Evolutionary conservation across 1,139 yeast species (phyloP).

Genomic region (Geotrichum carabidarum): DNA sequence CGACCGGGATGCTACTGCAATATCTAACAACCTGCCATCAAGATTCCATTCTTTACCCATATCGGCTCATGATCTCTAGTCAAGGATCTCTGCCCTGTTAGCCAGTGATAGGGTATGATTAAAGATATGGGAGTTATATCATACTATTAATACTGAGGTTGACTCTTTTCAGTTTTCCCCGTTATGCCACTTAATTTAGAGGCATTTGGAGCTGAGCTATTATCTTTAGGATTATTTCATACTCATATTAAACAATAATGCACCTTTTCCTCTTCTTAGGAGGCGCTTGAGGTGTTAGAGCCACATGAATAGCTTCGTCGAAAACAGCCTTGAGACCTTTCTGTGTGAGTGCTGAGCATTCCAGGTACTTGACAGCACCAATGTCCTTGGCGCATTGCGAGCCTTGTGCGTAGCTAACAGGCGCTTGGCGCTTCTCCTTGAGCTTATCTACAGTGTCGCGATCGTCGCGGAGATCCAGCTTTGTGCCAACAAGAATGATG

Average conservation of each 20-base stretch:
- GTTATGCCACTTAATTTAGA: no score
- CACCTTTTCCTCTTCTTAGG: slow-evolving; percentile 17
- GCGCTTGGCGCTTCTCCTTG: slow-evolving; percentile 83
- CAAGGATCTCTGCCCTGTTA: no score
- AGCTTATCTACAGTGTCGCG: slow-evolving; percentile 84
- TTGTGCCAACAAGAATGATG: slow-evolving; percentile 92
- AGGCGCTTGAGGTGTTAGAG: slow-evolving; percentile 42
- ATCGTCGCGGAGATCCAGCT: slow-evolving; percentile 89
- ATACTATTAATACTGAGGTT: no score
- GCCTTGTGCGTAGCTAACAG: slow-evolving; percentile 83
- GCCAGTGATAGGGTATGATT: no score
- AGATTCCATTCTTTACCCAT: no score
- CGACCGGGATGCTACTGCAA: no score
- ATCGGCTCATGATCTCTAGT: no score
- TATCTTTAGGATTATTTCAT: background rate
- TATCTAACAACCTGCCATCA: no score
- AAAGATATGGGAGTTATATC: no score
- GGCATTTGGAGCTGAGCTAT: no score
- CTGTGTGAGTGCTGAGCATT: slow-evolving; percentile 90
- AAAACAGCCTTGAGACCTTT: slow-evolving; percentile 65
- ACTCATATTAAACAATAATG: slow-evolving; percentile 8
- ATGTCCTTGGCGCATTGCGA: slow-evolving; percentile 88
- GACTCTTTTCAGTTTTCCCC: no score
- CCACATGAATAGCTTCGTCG: slow-evolving; percentile 71
- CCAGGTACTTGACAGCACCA: slow-evolving; percentile 87